Conservation (phyloP, 257 asterid species). For the Capsicum rhomboideum region DNA sequence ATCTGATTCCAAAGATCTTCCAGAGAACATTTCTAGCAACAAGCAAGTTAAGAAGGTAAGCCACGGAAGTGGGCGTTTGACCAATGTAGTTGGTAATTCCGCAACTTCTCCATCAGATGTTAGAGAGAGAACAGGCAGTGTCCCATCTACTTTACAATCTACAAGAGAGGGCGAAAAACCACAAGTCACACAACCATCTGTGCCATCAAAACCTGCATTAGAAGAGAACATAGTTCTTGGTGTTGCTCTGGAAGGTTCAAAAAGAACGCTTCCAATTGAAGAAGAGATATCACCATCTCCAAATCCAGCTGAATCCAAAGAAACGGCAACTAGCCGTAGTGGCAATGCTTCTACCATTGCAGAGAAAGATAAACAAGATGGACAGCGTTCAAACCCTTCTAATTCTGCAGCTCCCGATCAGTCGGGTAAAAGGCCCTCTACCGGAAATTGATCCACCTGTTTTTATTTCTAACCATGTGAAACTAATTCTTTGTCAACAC, state of each 20-base stretch:
- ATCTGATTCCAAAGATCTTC: constrained; percentile 19
- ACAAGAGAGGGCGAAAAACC: constrained; percentile 43
- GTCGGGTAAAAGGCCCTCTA: not conserved
- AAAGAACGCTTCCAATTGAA: constrained; percentile 93
- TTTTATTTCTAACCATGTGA: not conserved
- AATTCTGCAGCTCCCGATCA: constrained; percentile 24
- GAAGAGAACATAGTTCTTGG: constrained; percentile 96
- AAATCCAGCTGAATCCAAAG: constrained; percentile 40
- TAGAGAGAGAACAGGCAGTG: constrained; percentile 27
- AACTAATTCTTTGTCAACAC: not conserved
- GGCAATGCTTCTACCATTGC: constrained; percentile 28
- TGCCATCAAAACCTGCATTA: constrained; percentile 38
- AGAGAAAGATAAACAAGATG: constrained; percentile 47
- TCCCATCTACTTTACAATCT: constrained; percentile 24
- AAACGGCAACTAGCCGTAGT: constrained; percentile 42
- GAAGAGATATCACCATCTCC: constrained; percentile 32
- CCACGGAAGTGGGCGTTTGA: constrained; percentile 2
- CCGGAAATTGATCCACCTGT: not conserved
- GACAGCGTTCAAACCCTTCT: constrained; percentile 20
- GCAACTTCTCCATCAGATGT: constrained; percentile 16
- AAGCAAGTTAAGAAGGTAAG: constrained; percentile 35
- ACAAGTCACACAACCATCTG: constrained; percentile 25
- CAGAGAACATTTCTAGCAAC: constrained; percentile 17
- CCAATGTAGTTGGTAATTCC: constrained; percentile 8
- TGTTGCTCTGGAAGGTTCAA: constrained; percentile 90